Base-by-base conservation (phyloP, 192 early-diverging fungal genomes). In the Dimargaris xerosporica region DNA sequence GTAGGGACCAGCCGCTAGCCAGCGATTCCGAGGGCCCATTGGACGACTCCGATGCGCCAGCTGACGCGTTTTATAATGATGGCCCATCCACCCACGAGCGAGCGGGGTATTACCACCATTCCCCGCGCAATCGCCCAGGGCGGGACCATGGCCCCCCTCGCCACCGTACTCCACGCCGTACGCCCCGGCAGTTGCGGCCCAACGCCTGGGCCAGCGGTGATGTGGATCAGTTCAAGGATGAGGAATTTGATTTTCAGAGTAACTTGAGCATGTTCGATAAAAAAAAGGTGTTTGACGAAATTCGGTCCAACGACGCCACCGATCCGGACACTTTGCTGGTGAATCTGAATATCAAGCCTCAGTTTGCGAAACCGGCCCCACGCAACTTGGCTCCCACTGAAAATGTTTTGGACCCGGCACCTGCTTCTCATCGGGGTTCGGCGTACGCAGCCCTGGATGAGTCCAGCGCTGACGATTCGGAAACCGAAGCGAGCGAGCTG, bases 301-400 rank as follows among this genome's bases (percentile, higher is more conserved):
- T 87, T 51, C 68, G 81, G 41, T 69, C 76, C 56, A 70, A 74
- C 11, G 87, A 91, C 65, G 68, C 73, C 41, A 85, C 80, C 17
- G 85, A 78, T 13, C 81, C 88, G 1, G 89, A 89, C 62, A 82
- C 75, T 10, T 72, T 84, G 53, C 65, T 90, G n/a, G 88, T 90
- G 21, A 82, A 70, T 45, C 45, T 84, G 47, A 90, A 90, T 68
- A 68, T 78, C n/a, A 73, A 78, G 31, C 72, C 80, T 17, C 65
- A 74, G 51, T 64, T 31, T 25, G 41, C 23, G n/a, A 50, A 54
- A 26, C 30, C 25, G 7, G 47, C 48, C 66, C 39, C 59, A 62
- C 51, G 48, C 23, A 61, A 65, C 43, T 52, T 89, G 23, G 73
- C 78, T 60, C 72, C 80, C 15, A 73, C 67, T 39, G 85, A 89